phyloP scores from a whole-genome alignment of 2,329 filamentous ascomycete genomes.

The Aspergillus neoniger region DNA sequence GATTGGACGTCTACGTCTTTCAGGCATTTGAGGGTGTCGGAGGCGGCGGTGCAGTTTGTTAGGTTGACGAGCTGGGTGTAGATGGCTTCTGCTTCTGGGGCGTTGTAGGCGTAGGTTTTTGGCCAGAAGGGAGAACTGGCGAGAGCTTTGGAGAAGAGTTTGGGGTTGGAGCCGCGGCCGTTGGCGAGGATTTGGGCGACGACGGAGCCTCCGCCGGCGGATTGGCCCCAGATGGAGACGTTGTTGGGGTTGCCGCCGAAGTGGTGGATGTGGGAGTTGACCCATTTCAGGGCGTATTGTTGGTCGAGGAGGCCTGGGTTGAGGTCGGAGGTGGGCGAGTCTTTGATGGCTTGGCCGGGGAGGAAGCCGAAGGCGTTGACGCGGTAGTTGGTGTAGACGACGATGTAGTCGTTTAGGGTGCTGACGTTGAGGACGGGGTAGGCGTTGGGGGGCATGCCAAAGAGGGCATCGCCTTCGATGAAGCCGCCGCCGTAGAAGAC shows the following conservation, averaged over 20 bases:
- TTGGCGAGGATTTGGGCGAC: constrained; percentile 50
- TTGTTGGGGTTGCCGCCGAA: constrained; percentile 57
- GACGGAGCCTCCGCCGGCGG: constrained; percentile 54
- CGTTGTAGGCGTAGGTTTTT: constrained; percentile 58
- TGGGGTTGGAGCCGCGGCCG: constrained; percentile 43
- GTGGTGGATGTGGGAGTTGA: constrained; percentile 53
- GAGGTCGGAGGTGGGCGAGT: constrained; percentile 48
- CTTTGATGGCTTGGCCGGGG: constrained; percentile 51
- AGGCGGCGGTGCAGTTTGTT: constrained; percentile 50
- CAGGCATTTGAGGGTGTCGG: constrained; percentile 56
- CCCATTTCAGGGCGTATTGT: constrained; percentile 55
- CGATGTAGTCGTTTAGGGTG: constrained; percentile 52
- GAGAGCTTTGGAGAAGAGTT: constrained; percentile 55
- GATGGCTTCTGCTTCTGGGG: constrained; percentile 53
- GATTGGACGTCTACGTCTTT: constrained; percentile 56
- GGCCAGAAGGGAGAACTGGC: constrained; percentile 60
- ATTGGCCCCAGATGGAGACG: constrained; percentile 60
- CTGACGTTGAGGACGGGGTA: constrained; percentile 62
- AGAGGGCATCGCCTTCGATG: constrained; percentile 59
- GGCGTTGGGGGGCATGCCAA: constrained; percentile 57
- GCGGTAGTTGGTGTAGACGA: constrained; percentile 58
- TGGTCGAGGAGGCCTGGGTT: constrained; percentile 58
- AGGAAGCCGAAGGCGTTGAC: constrained; percentile 61
- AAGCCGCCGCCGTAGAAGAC: constrained; percentile 65
- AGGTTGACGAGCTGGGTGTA: constrained; percentile 51